Evolutionary conservation across 2,329 filamentous ascomycete genomes (phyloP), one percentile per base, ranked within the genome.

Genomic region (Emericellopsis atlantica): DNA sequence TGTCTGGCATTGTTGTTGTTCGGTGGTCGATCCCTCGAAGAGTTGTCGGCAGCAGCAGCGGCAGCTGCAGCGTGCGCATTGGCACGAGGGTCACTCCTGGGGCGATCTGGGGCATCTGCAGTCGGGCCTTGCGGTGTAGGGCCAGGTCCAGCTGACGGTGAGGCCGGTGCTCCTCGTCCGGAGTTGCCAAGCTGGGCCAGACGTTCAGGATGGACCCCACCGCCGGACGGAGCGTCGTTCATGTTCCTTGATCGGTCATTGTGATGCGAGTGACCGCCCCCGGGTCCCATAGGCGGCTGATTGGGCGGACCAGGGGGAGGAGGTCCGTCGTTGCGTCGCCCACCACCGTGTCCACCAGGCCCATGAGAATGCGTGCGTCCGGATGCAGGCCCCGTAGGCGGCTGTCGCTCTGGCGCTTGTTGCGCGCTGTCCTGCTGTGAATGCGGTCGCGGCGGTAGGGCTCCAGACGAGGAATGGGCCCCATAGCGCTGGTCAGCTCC

Each of bases 161-260:
- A 45, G 4, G 47, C 43, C 11, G 45, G 43, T 21, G 44, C 42
- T 6, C 39, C 26, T 29, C 26, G 26, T 29, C 40, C 5, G 50
- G 44, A 0, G 53, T 42, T 5, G 43, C 56, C 61, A 34, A 76
- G 65, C 43, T 70, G 69, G 32, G 60, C 63, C 38, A 74, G 52
- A 18, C 71, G 64, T 49, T 74, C 68, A 7, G 71, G 69, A 49
- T 74, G 69, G 16, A 74, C 61, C 8, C 62, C 61, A 14, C 54
- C 43, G 5, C 53, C 45, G 15, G 53, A 12, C 8, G 26, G 26
- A 9, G 26, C 26, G 26, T 29, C 26, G 26, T 29, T 29, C 26
- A 43, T 39, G 51, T 46, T 12, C 54, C 53, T 32, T 44, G 46
- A 14, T 47, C 49, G 21, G 6, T 29, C 26, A 29, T 9, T 9